Conservation (phyloP, 768 basidiomycete species). For the Termitomyces sp. region DNA sequence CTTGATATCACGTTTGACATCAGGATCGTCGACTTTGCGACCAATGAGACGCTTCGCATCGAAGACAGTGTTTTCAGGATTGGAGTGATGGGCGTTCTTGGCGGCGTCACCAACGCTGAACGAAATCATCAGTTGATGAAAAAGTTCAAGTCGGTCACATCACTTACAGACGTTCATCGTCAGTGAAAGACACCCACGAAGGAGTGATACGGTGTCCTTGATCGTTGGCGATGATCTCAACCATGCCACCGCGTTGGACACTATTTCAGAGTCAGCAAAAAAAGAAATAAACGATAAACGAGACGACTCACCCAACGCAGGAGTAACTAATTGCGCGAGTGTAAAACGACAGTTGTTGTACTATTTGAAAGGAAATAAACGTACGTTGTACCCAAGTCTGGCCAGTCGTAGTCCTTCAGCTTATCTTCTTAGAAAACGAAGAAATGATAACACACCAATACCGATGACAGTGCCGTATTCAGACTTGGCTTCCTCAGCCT, state of each 20-base stretch:
- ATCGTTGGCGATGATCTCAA: constrained; percentile 88
- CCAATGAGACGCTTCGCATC: constrained; percentile 96
- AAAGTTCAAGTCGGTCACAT: neutral
- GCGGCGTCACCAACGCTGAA: constrained; percentile 84
- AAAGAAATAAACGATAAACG: neutral
- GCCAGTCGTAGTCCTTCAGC: constrained; percentile 10
- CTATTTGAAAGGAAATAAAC: constrained; percentile 11
- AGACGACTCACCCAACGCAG: constrained; percentile 77
- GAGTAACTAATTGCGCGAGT: constrained; percentile 61
- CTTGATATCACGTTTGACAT: constrained; percentile 78
- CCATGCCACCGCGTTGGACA: constrained; percentile 79
- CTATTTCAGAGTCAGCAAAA: constrained; percentile 26
- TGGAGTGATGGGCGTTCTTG: constrained; percentile 91
- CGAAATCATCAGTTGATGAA: constrained; percentile 12
- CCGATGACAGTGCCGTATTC: constrained; percentile 94
- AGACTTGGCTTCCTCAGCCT: constrained; percentile 60
- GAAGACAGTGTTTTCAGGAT: constrained; percentile 92
- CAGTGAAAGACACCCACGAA: constrained; percentile 79
- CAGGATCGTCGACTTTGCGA: constrained; percentile 74
- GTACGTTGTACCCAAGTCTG: constrained; percentile 91
- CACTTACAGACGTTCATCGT: constrained; percentile 68
- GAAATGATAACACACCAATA: constrained; percentile 53
- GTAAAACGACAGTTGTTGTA: constrained; percentile 15
- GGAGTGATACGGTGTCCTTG: constrained; percentile 88
- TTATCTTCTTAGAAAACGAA: neutral